These are phyloP conservation scores for Protostelium mycophagum DNA, from an alignment of 78 protist genomes.

Conservation along the genomic window DNA sequence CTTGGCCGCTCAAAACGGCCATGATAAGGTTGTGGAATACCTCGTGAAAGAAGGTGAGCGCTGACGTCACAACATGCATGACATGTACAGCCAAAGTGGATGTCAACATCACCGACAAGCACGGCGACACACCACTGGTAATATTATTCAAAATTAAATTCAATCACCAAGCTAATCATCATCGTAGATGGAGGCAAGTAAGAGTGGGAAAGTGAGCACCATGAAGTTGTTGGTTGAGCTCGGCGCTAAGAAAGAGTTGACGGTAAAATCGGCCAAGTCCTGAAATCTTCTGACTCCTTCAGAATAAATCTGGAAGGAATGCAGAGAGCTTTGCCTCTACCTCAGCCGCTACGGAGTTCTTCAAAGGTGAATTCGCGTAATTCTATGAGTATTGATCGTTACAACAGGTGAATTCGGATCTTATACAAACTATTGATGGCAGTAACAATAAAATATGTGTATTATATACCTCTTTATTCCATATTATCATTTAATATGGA, in stretches of 20 bases:
- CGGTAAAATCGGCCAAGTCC: background rate
- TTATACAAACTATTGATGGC: no score
- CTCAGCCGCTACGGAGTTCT: background rate
- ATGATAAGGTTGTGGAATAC: background rate
- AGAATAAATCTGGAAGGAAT: background rate
- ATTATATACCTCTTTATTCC: no score
- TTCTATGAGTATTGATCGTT: no score
- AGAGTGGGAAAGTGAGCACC: background rate
- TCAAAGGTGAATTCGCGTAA: slow-evolving; percentile 1
- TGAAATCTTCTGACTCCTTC: background rate
- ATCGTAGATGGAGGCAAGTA: background rate
- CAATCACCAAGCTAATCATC: background rate
- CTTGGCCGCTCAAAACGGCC: background rate
- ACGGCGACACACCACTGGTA: background rate
- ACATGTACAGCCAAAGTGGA: background rate
- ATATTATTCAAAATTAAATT: no score
- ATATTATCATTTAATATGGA: no score
- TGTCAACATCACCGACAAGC: background rate
- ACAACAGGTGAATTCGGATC: no score
- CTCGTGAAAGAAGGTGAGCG: background rate
- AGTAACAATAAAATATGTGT: no score
- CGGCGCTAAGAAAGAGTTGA: background rate
- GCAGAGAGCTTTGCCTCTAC: background rate
- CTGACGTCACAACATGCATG: background rate
- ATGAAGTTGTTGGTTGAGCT: background rate